Evolutionary conservation across 2,329 filamentous ascomycete genomes (phyloP).

Genomic region (Neoascochyta sp.): DNA sequence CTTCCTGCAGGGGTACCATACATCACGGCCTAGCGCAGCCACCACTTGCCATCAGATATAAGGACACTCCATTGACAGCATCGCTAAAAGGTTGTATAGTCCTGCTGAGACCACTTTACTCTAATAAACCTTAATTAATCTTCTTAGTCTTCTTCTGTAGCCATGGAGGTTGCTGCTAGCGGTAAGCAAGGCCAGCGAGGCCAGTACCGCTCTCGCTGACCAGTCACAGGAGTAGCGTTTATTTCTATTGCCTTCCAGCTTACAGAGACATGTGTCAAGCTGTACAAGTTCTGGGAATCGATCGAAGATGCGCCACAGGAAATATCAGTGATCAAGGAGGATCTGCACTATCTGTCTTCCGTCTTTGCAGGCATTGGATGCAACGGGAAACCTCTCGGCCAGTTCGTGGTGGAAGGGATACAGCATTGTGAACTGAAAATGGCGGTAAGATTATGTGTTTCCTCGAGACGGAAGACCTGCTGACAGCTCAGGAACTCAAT

Average conservation of each 20-base stretch:
- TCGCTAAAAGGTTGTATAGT: too few relatives aligned
- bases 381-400: not conserved
- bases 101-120: too few relatives aligned
- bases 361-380: conserved; percentile 5
- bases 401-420: conserved; percentile 6
- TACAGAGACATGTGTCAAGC: conserved; percentile 2
- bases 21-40: too few relatives aligned
- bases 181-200: not conserved
- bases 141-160: too few relatives aligned
- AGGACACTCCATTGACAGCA: too few relatives aligned
- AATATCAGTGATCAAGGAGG: conserved; percentile 6
- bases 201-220: not conserved
- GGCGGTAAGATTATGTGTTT: not conserved
- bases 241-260: conserved; percentile 3
- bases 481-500: conserved; percentile 1
- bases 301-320: conserved; percentile 9
- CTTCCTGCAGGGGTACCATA: too few relatives aligned
- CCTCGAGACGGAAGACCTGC: not conserved
- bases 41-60: too few relatives aligned
- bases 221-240: conserved; percentile 1
- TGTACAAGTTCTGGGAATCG: conserved; percentile 8
- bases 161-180: not conserved
- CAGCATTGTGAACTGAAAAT: conserved; percentile 7
- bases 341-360: conserved; percentile 6
- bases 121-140: too few relatives aligned